phyloP scores from a whole-genome alignment of 495 filamentous ascomycete genomes.

The Penicillium maclennaniae region DNA sequence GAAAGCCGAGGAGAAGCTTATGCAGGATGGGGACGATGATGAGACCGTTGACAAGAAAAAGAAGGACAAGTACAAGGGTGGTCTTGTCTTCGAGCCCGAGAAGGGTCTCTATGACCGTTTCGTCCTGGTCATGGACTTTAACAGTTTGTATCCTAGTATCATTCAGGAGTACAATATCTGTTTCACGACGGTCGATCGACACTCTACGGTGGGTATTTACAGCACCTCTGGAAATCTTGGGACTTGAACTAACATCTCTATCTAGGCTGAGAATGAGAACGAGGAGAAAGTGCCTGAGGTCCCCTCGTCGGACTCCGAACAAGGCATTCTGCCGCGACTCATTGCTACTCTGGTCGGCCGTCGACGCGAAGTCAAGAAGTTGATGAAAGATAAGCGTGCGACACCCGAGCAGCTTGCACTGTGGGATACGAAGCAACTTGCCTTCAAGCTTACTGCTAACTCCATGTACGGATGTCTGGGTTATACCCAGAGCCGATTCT shows the following conservation, averaged over 20 bases:
- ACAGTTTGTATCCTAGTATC: constrained; percentile 96
- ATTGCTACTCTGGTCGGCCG: constrained; percentile 87
- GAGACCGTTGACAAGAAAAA: constrained; percentile 88
- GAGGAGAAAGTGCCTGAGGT: constrained; percentile 72
- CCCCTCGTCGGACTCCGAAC: constrained; percentile 61
- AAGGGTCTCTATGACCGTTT: constrained; percentile 96
- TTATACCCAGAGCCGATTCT: constrained; percentile 93
- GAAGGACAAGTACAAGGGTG: constrained; percentile 98
- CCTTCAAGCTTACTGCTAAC: constrained; percentile 95
- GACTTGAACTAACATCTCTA: constrained; percentile 4
- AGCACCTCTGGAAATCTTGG: not conserved
- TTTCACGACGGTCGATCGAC: constrained; percentile 90
- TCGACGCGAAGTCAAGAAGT: constrained; percentile 81
- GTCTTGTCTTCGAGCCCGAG: constrained; percentile 96
- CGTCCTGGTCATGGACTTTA: constrained; percentile 99
- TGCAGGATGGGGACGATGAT: constrained; percentile 62
- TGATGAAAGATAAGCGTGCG: constrained; percentile 92
- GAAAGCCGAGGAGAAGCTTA: constrained; percentile 62
- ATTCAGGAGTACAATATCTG: constrained; percentile 99
- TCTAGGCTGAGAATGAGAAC: constrained; percentile 68
- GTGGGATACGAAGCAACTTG: constrained; percentile 98
- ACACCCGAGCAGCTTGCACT: constrained; percentile 81
- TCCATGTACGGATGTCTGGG: constrained; percentile 99
- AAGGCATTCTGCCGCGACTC: constrained; percentile 82
- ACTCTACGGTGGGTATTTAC: constrained; percentile 49